Base-by-base conservation (phyloP, 208 protist species). In the Trypanosoma congolense region DNA sequence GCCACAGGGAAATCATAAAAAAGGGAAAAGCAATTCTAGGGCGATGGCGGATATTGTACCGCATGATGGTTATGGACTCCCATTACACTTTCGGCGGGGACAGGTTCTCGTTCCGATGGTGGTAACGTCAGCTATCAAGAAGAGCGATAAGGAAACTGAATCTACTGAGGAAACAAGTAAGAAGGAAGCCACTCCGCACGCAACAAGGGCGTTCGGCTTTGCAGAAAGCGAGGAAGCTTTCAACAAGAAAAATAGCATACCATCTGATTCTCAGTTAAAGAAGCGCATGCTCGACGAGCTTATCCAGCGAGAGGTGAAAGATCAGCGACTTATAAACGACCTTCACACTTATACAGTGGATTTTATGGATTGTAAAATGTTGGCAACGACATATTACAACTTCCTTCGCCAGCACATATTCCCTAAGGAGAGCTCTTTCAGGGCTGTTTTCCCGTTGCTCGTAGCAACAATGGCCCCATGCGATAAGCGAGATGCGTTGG, bases 331-430 rank as follows among this genome's bases (percentile, higher is more conserved):
- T 12, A 56, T 81, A 25, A 73, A 62, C 1, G 54, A 66, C 24
- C 90, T 92, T 68, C 70, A 63, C 14, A 42, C 44, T 28, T 63
- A 62, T 44, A 90, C 83, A 18, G 61, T 54, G 6, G 73, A 85
- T 24, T 94, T 87, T 51, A 78, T 94, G 26, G 57, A 77, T 10
- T 74, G 73, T 0, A 53, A 53, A 22, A 82, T 88, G 25, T 49
- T 89, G 14, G 65, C 80, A 12, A 73, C 72, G 22, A 58, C 78
- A 54, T 94, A 90, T 68, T 92, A 87, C 67, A 70, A 81, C 43
- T 30, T 57, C 24, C 51, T 93, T 22, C 54, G 64, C 29, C 19
- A 18, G 10, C 62, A 78, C 31, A 78, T 68, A 56, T 89, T 93
- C 26, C 63, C 69, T 2, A 58, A 75, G 22, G 56, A 65, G 18